Conservation (phyloP, 2,329 filamentous ascomycete genomes). For the Paracoccidioides lutzii region DNA sequence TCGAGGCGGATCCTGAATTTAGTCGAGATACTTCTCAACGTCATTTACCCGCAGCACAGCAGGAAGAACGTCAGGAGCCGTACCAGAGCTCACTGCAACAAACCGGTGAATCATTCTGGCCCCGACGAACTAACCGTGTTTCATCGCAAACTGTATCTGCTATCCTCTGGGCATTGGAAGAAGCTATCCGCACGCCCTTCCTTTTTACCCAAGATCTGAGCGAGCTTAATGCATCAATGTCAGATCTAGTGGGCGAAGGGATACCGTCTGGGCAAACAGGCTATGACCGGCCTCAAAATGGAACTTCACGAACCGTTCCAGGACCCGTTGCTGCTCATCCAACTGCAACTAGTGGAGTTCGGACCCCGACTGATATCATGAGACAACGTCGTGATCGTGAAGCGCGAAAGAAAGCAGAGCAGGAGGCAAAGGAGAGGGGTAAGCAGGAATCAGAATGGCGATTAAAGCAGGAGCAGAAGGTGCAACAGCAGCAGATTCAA, state of each 20-base stretch:
- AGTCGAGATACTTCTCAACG: slow-evolving; percentile 13
- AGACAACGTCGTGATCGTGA: slow-evolving; percentile 69
- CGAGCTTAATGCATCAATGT: slow-evolving; percentile 88
- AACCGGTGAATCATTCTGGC: slow-evolving; percentile 39
- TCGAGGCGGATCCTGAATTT: slow-evolving; percentile 6
- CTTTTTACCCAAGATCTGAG: slow-evolving; percentile 69
- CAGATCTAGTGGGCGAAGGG: slow-evolving; percentile 57
- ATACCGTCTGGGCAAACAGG: slow-evolving; percentile 33
- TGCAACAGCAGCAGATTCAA: slow-evolving; percentile 47
- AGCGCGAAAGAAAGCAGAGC: slow-evolving; percentile 54
- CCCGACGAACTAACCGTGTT: slow-evolving; percentile 45
- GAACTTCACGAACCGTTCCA: slow-evolving; percentile 38
- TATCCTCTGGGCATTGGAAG: slow-evolving; percentile 84
- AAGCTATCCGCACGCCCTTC: slow-evolving; percentile 70
- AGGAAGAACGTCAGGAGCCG: slow-evolving; percentile 22
- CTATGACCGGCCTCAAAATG: slow-evolving; percentile 46
- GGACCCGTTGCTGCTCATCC: slow-evolving; percentile 39
- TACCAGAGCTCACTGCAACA: slow-evolving; percentile 4
- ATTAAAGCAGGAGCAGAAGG: slow-evolving; percentile 29
- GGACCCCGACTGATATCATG: slow-evolving; percentile 85
- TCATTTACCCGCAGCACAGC: slow-evolving; percentile 22
- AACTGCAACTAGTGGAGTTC: slow-evolving; percentile 47
- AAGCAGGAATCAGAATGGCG: slow-evolving; percentile 38
- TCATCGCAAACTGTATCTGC: slow-evolving; percentile 77
- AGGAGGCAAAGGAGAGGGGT: slow-evolving; percentile 46